phyloP scores from a whole-genome alignment of 2,329 filamentous ascomycete species.

The Scedosporium aurantiacum region DNA sequence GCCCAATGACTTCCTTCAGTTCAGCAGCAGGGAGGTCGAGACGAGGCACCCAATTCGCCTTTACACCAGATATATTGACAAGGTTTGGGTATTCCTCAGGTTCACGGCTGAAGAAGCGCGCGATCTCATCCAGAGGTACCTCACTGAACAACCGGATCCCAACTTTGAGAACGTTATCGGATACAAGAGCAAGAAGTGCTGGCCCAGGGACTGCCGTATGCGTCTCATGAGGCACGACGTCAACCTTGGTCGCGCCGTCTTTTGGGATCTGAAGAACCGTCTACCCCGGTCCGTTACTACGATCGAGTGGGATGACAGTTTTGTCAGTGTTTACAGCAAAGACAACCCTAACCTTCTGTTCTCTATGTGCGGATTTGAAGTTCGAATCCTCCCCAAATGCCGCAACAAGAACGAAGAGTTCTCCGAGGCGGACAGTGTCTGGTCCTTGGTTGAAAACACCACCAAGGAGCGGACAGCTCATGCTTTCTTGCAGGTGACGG shows the following conservation, averaged over 20 bases:
- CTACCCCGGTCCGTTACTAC: slow-evolving; percentile 90
- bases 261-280: slow-evolving; percentile 98
- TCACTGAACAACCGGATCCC: slow-evolving; percentile 95
- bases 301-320: slow-evolving; percentile 98
- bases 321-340: slow-evolving; percentile 92
- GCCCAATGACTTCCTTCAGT: slow-evolving; percentile 96
- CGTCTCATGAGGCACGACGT: slow-evolving; percentile 97
- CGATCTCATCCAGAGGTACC: slow-evolving; percentile 91
- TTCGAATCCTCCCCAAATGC: slow-evolving; percentile 89
- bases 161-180: slow-evolving; percentile 99
- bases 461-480: slow-evolving; percentile 96
- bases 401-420: slow-evolving; percentile 95
- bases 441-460: slow-evolving; percentile 92
- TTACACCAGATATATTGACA: slow-evolving; percentile 97
- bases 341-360: slow-evolving; percentile 96
- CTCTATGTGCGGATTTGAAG: slow-evolving; percentile 97
- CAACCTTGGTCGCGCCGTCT: slow-evolving; percentile 91
- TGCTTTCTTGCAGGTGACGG: slow-evolving; percentile 93
- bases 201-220: slow-evolving; percentile 96
- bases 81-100: slow-evolving; percentile 94
- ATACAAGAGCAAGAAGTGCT: slow-evolving; percentile 99
- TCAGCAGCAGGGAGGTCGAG: slow-evolving; percentile 86
- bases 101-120: slow-evolving; percentile 91
- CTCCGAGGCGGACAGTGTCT: slow-evolving; percentile 93
- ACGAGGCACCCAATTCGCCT: slow-evolving; percentile 88